These are phyloP conservation scores for Tilletia setariae DNA, from an alignment of 1,284 basidiomycete species.

Conservation along the genomic window DNA sequence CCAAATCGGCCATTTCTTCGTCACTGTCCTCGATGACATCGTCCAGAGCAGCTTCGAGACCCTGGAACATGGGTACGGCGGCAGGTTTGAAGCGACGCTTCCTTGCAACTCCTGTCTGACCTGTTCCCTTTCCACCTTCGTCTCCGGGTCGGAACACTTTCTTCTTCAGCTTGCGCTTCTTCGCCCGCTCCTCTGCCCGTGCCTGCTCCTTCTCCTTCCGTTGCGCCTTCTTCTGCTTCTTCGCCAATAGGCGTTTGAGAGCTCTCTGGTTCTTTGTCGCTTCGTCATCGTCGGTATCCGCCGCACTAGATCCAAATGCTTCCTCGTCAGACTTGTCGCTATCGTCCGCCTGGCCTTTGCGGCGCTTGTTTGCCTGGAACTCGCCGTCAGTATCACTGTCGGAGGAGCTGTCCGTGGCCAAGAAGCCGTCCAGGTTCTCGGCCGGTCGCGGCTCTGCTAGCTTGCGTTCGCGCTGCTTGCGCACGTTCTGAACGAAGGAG, in stretches of 20 bases:
- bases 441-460: constrained; percentile 5
- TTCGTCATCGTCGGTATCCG: neutral
- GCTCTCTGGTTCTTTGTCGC: neutral
- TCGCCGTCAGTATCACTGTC: neutral
- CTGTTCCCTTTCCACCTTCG: neutral
- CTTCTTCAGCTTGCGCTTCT: constrained; percentile 10
- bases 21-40: constrained; percentile 50
- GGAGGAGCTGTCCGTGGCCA: neutral
- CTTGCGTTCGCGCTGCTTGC: constrained; percentile 24
- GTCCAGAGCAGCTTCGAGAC: constrained; percentile 18
- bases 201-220: constrained; percentile 8
- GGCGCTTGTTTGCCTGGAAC: neutral
- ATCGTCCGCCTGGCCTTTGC: neutral
- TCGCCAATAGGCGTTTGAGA: neutral
- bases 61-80: constrained; percentile 4
- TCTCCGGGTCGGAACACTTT: neutral
- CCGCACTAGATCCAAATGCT: neutral
- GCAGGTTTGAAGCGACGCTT: constrained; percentile 22
- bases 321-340: neutral
- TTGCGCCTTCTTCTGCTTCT: constrained; percentile 2
- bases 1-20: constrained; percentile 35
- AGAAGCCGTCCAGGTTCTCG: neutral
- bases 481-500: constrained; percentile 36
- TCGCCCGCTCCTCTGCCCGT: constrained; percentile 1
- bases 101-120: neutral